A percentile compares a stretch with the other conserved stretches of the same genome.
These are phyloP conservation scores for Diaporthe helianthi DNA, from an alignment of 2,329 filamentous ascomycete genomes.

Conservation along the genomic window DNA sequence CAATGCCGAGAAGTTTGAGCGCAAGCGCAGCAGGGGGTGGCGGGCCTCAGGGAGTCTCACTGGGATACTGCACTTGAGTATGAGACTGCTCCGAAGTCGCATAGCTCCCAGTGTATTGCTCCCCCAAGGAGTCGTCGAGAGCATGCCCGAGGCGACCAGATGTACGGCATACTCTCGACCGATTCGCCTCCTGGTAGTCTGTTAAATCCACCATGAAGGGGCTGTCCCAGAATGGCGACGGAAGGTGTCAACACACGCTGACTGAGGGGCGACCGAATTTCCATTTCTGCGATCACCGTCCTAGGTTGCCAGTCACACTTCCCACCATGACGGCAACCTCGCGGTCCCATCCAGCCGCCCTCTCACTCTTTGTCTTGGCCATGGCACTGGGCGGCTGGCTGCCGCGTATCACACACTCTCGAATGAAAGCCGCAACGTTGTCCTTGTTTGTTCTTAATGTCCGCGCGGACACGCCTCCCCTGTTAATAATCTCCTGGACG, in stretches of 20 bases:
- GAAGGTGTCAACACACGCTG: background rate
- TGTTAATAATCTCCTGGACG: constrained; percentile 83
- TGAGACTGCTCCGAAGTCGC: background rate
- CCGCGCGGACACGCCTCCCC: constrained; percentile 83
- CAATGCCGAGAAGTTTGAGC: background rate
- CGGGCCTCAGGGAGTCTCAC: background rate
- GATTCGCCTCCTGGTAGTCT: background rate
- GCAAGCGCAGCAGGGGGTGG: background rate
- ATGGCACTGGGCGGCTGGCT: constrained; percentile 70
- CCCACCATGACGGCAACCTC: constrained; percentile 96
- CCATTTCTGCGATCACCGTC: constrained; percentile 43
- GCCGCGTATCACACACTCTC: constrained; percentile 83
- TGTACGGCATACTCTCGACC: background rate
- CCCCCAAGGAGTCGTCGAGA: fast-evolving
- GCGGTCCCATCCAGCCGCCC: constrained; percentile 74
- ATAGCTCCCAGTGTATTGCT: background rate
- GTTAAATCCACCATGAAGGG: background rate
- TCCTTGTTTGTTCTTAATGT: constrained; percentile 80
- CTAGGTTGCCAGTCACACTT: constrained; percentile 71
- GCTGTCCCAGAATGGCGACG: no score
- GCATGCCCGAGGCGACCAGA: background rate
- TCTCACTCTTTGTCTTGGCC: constrained; percentile 52
- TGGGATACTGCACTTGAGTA: no score
- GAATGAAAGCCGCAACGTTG: constrained; percentile 76
- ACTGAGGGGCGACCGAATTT: background rate